Base-by-base conservation (phyloP, 2,329 filamentous ascomycete genomes). In the Beauveria asiatica region DNA sequence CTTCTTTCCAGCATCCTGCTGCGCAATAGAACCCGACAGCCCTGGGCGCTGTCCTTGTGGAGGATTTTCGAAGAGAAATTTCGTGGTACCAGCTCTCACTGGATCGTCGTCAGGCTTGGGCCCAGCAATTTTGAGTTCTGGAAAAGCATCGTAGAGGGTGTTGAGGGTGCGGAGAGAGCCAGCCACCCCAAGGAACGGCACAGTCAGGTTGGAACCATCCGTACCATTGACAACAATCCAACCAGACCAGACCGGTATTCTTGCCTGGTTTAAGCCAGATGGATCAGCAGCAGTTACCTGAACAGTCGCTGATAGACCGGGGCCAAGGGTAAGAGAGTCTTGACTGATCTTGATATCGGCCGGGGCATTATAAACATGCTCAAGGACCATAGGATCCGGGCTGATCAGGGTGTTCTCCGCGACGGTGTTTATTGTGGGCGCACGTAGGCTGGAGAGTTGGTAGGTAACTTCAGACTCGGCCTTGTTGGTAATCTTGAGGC, bases 401-500 rank as follows among this genome's bases (percentile, higher is more conserved):
- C 13, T 8, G 5, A 25, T 2, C 45, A 25, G 30, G 30, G 30
- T 33, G 3, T 33, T 33, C 0, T 33, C 3, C 10, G 30, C 45
- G 45, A 48, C 16, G 23, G 13, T 17, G 21, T 48, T 27, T 16
- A 48, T 8, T 8, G 45, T 48, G 21, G 11, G 23, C 2, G 82
- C 77, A 5, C 77, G 76, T 10, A 77, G 69, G 62, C 83, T 75
- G 23, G 74, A 75, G 16, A 87, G 71, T 7, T 74, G 72, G 70
- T 84, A 85, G 6, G 78, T 79, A 54, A 83, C 69, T 0, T 74
- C 69, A 21, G 74, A 72, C n/a, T 69, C 69, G 49, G 79, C 81
- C 5, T 74, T 73, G 73, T 87, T 87, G 65, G 70, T 76, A 64
- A 87, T 76, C 42, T 74, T 78, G 67, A 87, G 84, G 64, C 78